These are phyloP conservation scores for Melaleuca alternifolia DNA, from an alignment of 345 rosid species.

Conservation along the genomic window DNA sequence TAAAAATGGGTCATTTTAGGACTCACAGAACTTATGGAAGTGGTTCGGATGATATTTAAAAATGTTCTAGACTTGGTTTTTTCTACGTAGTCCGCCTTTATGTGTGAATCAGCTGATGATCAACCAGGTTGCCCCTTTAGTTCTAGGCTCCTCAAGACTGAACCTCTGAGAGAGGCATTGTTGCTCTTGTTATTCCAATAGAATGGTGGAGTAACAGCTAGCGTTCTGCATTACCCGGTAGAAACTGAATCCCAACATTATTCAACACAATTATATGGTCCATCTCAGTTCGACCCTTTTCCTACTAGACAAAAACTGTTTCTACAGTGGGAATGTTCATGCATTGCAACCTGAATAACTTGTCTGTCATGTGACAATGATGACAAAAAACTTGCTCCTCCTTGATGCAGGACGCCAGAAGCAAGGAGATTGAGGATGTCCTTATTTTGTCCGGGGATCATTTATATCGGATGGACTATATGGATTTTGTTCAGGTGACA, in stretches of 20 bases:
- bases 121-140: not conserved
- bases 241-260: not conserved
- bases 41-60: not conserved
- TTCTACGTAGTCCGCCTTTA: not conserved
- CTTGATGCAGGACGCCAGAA: constrained; percentile 48
- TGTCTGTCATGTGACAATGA: not conserved
- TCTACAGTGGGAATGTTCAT: not conserved
- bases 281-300: not conserved
- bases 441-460: constrained; percentile 93
- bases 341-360: not conserved
- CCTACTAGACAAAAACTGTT: not conserved
- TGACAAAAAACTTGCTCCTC: not conserved
- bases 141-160: not conserved
- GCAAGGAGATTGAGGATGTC: constrained; percentile 80
- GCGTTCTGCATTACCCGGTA: not conserved
- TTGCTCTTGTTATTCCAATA: not conserved
- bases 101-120: not conserved
- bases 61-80: not conserved
- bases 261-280: not conserved
- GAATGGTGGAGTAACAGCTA: not conserved
- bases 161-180: not conserved
- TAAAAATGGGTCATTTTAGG: not conserved
- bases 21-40: not conserved
- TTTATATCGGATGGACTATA: constrained; percentile 84
- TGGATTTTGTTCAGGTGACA: constrained; percentile 89